Evolutionary conservation across 1,284 basidiomycete genomes (phyloP), one percentile per base, ranked within the genome.

Genomic region (Papiliotrema nemorosa): DNA sequence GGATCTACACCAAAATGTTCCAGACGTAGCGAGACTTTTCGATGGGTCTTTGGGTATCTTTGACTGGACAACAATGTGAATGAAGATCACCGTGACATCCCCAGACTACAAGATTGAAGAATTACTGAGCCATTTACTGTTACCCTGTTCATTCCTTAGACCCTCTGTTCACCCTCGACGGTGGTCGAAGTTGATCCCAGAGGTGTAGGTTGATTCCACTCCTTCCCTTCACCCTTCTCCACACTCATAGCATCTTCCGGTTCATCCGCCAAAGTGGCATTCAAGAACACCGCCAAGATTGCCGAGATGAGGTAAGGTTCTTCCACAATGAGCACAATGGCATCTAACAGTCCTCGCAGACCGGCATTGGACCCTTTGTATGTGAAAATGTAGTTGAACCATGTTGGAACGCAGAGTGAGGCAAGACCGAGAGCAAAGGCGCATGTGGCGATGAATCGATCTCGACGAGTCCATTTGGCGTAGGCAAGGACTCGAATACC

Each of bases 281-380:
- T 67, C 48, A 69, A 58, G 31, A 57, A 10, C 16, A 60, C 59
- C 33, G 60, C 66, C 29, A 66, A 46, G 20, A 70, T 24, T 10
- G 60, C 67, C 2, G 64, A 51, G 48, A 67, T 66, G 27, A 70
- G 56, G 57, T 67, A 67, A 13, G 63, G 47, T 84, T 86, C n/a
- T 84, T 88, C 60, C 81, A 85, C 49, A 86, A 90, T 74, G 58
- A 91, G 88, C 18, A 84, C 83, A 55, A 91, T 86, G 2, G 85
- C 85, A 64, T 86, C 78, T 55, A 91, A 81, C 45, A 91, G 76
- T 2, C 90, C 88, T 52, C 80, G 71, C n/a, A 91, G 72, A 0
- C 84, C 87, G 39, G 75, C 78, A 65, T 77, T 85, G 26, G 81
- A 77, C 50, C 80, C 76, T 1, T 70, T 59, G 3, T 66, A 63